A percentile compares a stretch with the other conserved stretches of the same genome.
Evolutionary conservation across 495 filamentous ascomycete species (phyloP).

Genomic region (Daldinia childiae): DNA sequence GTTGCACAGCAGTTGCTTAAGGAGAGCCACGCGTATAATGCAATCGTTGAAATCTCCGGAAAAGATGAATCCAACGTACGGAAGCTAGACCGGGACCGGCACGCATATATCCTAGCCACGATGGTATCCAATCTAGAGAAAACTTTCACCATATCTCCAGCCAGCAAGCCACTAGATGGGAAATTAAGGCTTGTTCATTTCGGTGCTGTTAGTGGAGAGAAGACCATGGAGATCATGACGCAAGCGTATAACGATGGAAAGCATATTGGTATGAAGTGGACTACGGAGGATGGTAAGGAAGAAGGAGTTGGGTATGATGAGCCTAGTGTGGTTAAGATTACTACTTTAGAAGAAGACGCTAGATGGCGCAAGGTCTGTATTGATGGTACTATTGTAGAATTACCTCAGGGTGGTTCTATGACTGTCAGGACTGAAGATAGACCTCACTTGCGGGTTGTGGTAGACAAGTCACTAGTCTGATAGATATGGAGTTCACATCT

Average conservation of each 20-base stretch:
- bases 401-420: constrained; percentile 77
- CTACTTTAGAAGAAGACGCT: constrained; percentile 69
- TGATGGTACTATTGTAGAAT: constrained; percentile 82
- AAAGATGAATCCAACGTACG: constrained; percentile 43
- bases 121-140: constrained; percentile 82
- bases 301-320: constrained; percentile 70
- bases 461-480: constrained; percentile 41
- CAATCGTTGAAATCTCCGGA: constrained; percentile 55
- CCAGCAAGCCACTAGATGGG: constrained; percentile 70
- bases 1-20: constrained; percentile 78
- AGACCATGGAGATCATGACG: constrained; percentile 78
- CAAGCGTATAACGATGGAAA: constrained; percentile 76
- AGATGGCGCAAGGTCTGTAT: constrained; percentile 87
- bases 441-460: constrained; percentile 49
- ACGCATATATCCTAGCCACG: constrained; percentile 77
- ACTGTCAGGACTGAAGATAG: constrained; percentile 57
- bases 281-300: constrained; percentile 39
- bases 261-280: constrained; percentile 66
- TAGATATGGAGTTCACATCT: not conserved
- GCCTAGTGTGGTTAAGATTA: constrained; percentile 69
- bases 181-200: constrained; percentile 78
- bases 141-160: constrained; percentile 79
- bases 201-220: constrained; percentile 66
- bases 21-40: constrained; percentile 73
- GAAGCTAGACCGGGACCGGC: constrained; percentile 41